Base-by-base conservation (phyloP, 495 filamentous ascomycete species). In the Penicillium canariense region DNA sequence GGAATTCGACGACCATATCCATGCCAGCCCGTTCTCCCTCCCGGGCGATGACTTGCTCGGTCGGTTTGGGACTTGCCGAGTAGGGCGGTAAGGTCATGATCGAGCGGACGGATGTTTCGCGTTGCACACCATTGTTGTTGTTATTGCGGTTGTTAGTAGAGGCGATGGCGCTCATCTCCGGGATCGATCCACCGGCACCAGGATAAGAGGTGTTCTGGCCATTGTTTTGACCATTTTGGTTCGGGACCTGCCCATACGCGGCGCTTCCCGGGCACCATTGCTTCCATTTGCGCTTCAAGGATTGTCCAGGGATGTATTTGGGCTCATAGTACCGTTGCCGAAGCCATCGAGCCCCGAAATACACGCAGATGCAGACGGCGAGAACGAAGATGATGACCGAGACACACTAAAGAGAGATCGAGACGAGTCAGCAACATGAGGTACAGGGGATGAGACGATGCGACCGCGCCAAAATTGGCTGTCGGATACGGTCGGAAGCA, bases 21-120 rank as follows among this genome's bases (percentile, higher is more conserved):
- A 98, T 92, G 3, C 94, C 94, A 38, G 76, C 92, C 23, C 94
- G 82, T 66, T 98, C 94, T 28, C 94, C 94, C 69, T 95, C 94
- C 0, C 94, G 82, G 12, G 84, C 94, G 35, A 97, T 80, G n/a
- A 96, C 82, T 57, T 86, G 87, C 66, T 98, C 94, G 47, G 79
- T 85, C 17, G 87, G 84, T 31, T 83, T 78, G 4, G 89, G 84
- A 34, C 83, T 83, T 0, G 77, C 71, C 1, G 82, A 78, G 71
- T 98, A 98, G 4, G 86, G 78, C 0, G 94, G 94, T 5, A 98
- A 74, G 0, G 94, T 97, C 78, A 96, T 95, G 43, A 97, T 84
- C 5, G 90, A 95, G 55, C 94, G 86, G 23, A 97, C 77, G 5
- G 88, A 94, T 0, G 90, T 90, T 58, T 92, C 87, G 35, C 94